Conservation (phyloP, 805 yeast genomes). For the Brettanomyces naardenensis region DNA sequence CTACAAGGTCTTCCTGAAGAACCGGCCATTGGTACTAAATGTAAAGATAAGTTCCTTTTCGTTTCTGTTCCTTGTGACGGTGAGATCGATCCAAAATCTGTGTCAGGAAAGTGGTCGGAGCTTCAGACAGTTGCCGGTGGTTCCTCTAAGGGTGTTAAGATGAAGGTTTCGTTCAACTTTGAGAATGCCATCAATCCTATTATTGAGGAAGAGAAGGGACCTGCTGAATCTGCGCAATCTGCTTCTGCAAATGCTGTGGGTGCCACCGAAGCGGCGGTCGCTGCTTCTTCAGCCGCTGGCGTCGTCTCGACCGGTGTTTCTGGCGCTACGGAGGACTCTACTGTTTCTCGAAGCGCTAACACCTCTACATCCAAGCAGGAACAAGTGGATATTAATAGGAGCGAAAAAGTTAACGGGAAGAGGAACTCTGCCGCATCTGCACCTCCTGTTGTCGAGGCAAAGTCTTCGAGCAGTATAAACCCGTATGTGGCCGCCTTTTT, state of each 20-base stretch:
- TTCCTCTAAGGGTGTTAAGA: constrained; percentile 19
- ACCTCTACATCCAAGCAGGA: neutral
- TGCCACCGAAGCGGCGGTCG: constrained; percentile 4
- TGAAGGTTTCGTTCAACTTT: constrained; percentile 25
- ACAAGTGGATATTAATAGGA: neutral
- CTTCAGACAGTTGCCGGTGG: constrained; percentile 48
- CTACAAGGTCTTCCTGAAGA: constrained; percentile 77
- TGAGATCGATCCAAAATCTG: constrained; percentile 43
- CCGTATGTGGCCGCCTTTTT: neutral
- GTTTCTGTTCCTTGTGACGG: constrained; percentile 74
- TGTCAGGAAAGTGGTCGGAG: constrained; percentile 69
- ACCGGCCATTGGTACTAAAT: constrained; percentile 64
- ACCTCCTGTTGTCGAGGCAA: neutral
- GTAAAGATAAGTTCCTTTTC: constrained; percentile 88
- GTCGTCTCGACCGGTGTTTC: neutral
- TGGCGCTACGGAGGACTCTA: neutral
- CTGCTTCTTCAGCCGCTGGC: constrained; percentile 1
- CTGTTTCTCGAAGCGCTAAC: constrained; percentile 4
- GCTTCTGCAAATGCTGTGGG: constrained; percentile 10
- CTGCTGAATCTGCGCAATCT: neutral
- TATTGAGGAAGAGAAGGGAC: constrained; percentile 19
- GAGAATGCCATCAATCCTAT: constrained; percentile 24
- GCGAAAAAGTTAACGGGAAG: neutral
- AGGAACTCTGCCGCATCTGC: neutral
- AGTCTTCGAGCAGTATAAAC: neutral